Percentiles rank a stretch among this genome's conserved stretches.
Evolutionary conservation across 164 flowering plant species (phyloP).

Genomic region (Vitis cinerea): DNA sequence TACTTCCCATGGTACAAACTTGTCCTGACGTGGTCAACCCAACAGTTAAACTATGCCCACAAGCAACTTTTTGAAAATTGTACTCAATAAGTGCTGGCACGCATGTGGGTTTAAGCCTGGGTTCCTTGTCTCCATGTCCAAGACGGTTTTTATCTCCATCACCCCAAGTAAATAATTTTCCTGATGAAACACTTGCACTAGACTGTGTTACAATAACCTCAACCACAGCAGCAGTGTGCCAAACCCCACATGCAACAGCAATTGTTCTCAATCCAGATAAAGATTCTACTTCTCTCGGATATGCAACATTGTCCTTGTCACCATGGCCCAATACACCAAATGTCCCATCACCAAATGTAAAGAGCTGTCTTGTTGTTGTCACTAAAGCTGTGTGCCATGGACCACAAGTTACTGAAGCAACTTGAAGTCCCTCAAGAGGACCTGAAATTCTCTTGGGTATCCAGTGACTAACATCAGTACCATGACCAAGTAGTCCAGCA

Average conservation of each 20-base stretch:
- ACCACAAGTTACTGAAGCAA: slow-evolving; percentile 74
- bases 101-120: slow-evolving; percentile 75
- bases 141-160: slow-evolving; percentile 86
- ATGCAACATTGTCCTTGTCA: slow-evolving; percentile 49
- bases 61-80: slow-evolving; percentile 70
- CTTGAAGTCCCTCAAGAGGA: slow-evolving; percentile 76
- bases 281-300: slow-evolving; percentile 76
- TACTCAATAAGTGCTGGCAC: slow-evolving; percentile 72
- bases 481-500: slow-evolving; percentile 80
- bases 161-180: slow-evolving; percentile 88
- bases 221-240: slow-evolving; percentile 92
- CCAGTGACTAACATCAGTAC: slow-evolving; percentile 75
- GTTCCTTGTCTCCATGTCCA: slow-evolving; percentile 87
- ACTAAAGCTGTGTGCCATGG: slow-evolving; percentile 87
- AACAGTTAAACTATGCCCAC: slow-evolving; percentile 84
- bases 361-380: slow-evolving; percentile 68
- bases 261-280: slow-evolving; percentile 67
- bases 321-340: slow-evolving; percentile 92
- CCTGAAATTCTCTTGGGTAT: slow-evolving; percentile 74
- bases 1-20: slow-evolving; percentile 82
- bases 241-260: slow-evolving; percentile 82
- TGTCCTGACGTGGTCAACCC: slow-evolving; percentile 75
- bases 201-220: slow-evolving; percentile 81
- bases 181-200: slow-evolving; percentile 63
- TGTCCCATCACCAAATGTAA: slow-evolving; percentile 90